Evolutionary conservation across 1,284 basidiomycete genomes (phyloP).

Genomic region (Ustilago bromivora): DNA sequence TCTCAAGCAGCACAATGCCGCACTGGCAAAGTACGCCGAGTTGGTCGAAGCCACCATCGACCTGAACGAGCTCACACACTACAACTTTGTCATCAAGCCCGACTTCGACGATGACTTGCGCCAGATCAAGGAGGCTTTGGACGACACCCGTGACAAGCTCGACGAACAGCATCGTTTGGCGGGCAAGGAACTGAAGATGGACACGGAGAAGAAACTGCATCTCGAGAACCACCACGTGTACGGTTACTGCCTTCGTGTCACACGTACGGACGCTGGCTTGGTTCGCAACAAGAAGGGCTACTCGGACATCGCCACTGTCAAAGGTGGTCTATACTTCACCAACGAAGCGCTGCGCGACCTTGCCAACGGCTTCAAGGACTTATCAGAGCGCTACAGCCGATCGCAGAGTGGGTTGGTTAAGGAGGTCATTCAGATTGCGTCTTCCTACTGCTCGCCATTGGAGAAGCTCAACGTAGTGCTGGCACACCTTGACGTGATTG

Average conservation of each 20-base stretch:
- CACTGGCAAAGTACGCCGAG: constrained; percentile 77
- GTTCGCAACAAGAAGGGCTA: constrained; percentile 80
- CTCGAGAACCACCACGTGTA: constrained; percentile 91
- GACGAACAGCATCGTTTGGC: constrained; percentile 84
- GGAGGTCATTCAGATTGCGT: constrained; percentile 91
- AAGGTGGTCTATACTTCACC: constrained; percentile 91
- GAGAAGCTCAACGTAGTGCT: constrained; percentile 88
- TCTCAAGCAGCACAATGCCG: constrained; percentile 36
- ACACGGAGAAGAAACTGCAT: constrained; percentile 94
- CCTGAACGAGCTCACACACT: constrained; percentile 82
- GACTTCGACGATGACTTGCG: constrained; percentile 86
- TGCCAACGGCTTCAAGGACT: constrained; percentile 80
- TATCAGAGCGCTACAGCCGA: constrained; percentile 78
- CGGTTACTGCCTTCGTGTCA: constrained; percentile 92
- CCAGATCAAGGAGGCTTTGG: constrained; percentile 78
- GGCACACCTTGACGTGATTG: constrained; percentile 90
- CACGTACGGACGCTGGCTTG: constrained; percentile 80
- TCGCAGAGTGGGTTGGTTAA: constrained; percentile 88
- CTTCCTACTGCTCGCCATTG: constrained; percentile 83
- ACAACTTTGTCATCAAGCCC: constrained; percentile 92
- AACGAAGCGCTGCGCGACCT: constrained; percentile 81
- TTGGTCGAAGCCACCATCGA: constrained; percentile 98
- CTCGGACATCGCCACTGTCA: constrained; percentile 86
- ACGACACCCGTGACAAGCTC: constrained; percentile 80
- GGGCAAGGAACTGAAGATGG: constrained; percentile 82